Base-by-base conservation (phyloP, 2,329 filamentous ascomycete genomes). In the Coleophoma eucalyptorum region DNA sequence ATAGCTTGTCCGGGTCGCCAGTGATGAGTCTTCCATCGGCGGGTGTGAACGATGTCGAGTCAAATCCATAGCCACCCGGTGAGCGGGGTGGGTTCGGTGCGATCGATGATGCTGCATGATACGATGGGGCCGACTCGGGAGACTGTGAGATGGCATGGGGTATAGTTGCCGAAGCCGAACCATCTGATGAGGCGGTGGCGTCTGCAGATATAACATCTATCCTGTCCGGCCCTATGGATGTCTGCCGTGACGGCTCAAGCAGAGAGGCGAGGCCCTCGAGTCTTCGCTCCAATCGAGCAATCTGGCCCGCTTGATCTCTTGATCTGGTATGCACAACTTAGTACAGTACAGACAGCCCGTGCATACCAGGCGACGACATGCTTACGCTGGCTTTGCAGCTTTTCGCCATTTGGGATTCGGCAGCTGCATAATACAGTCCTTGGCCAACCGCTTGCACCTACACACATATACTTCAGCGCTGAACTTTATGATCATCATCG, bases 221-320 rank as follows among this genome's bases (percentile, higher is more conserved):
- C 26, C 3, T 3, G 2, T 26, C 26, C 2, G 5, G 6, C 5
- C 26, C 26, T 8, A 8, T 26, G 13, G n/a, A 26, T 15, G 35
- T 8, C 26, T n/a, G 26, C 3, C 26, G 6, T 6, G 26, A 26
- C 10, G 26, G 10, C 26, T 26, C 26, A 26, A 48, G 34, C n/a
- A 48, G 16, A 7, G 46, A 48, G 16, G 33, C 37, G 20, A 48
- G 21, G 16, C 21, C 26, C 7, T 48, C 46, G 12, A 48, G 12
- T 26, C 42, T 48, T 7, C 26, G 37, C 26, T 48, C 46, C 13
- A 48, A 38, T 41, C 42, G 46, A n/a, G 46, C 35, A 33, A 48
- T 48, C 42, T 42, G 44, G 15, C 15, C 44, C 16, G 26, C 32
- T 8, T 26, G 21, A 5, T 5, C 42, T 44, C 26, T 26, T 8